Evolutionary conservation across 371 early-diverging fungal species (phyloP), one percentile per base, ranked within the genome.

Genomic region (Rhizopus sp.): DNA sequence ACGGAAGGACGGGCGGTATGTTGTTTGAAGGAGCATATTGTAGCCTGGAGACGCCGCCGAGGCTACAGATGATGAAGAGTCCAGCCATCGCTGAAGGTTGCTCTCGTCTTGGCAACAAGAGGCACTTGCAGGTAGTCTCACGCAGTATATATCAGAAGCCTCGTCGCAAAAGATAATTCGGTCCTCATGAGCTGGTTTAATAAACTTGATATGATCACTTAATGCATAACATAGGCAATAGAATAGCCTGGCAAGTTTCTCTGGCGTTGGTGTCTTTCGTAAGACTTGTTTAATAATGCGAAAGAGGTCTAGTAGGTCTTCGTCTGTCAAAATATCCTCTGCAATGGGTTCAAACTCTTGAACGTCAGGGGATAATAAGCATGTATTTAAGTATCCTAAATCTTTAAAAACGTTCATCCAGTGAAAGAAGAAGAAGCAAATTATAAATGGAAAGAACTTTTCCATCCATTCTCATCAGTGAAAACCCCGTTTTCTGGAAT

Each of bases 251-350:
- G 79, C 69, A 23, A 78, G 32, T 37, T 62, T 61, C 5, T 75
- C 75, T 5, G 73, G 34, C 58, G 67, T 66, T 7, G 71, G 73
- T 9, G 66, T 64, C 42, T 78, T 78, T 7, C 72, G 65, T 8
- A 78, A 47, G 15, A 75, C 57, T 45, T 66, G 72, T 42, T 76
- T 75, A 29, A 73, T 61, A n/a, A 72, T 68, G 37, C 69, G 66
- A 50, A 78, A 76, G 4, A 78, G 57, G 40, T 75, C 76, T 10
- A 78, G 58, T 10, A 78, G 50, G 32, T 73, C 73, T 51, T 76
- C 74, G 46, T 76, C 76, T 8, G 53, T 66, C 31, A 78, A 52
- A 41, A 76, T 78, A 53, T 78, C 79, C 47, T 78, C 79, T 13
- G 73, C 75, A 35, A 72, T 71, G 8, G 75, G 76, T 31, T 73